Base-by-base conservation (phyloP, 176 grass and related monocot species). In the Secale cereale region DNA sequence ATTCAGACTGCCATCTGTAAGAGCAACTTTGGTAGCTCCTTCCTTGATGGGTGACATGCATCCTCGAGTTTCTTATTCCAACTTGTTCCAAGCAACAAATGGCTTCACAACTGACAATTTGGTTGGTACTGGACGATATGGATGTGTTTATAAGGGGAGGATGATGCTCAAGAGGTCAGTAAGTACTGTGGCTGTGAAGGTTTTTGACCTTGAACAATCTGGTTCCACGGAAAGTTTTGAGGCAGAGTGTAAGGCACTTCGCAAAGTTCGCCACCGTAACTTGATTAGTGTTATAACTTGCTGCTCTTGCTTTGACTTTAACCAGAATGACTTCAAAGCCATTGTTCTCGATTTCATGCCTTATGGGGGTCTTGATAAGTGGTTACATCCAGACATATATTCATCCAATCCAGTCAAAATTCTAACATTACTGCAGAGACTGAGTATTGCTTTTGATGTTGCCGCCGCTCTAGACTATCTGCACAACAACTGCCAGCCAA, bases 291-390 rank as follows among this genome's bases (percentile, higher is more conserved):
- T 89, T 52, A 50, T 85, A 61, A 92, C 87, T 35, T 86, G 60
- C 48, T 89, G 90, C 68, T 81, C 79, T 1, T 84, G 70, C 25
- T 56, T 60, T 13, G 79, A 89, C 70, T 52, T 20, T 7, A 48
- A 66, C 8, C 87, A 77, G 8, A 80, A 84, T 28, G 83, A 89
- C 15, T 92, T 92, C 83, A 89, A 86, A 76, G 90, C 90, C n/a
- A 30, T 92, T 68, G 46, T 92, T 26, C 70, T 89, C 7, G 60
- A 92, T 65, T 88, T 86, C 86, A 92, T 92, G 90, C 79, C 87
- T 9, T 70, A 84, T 23, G 79, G 83, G 37, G 67, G 39, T 69
- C 71, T 92, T 26, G 90, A 92, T 6, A 78, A 32, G 33, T 92
- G 90, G 90, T 45, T 80, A 65, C 60, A 80, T 33, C 61, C 7